Evolutionary conservation across 352 stramenopile genomes (phyloP).

Genomic region (Phytophthora pisi): DNA sequence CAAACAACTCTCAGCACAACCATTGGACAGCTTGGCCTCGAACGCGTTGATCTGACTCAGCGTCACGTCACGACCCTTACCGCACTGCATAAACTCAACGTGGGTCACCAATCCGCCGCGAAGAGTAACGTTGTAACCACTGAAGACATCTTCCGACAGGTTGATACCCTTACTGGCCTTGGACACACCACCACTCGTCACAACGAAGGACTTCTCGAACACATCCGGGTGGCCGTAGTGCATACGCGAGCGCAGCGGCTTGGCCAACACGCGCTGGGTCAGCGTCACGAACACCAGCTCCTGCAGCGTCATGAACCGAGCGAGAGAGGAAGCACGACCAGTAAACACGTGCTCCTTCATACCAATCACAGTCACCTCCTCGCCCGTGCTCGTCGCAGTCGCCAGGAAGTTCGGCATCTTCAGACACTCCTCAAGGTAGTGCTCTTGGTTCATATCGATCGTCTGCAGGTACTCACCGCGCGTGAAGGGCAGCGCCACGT

Average conservation of each 20-base stretch:
- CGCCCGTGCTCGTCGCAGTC: slow-evolving; percentile 52
- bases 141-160: slow-evolving; percentile 91
- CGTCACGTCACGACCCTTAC: slow-evolving; percentile 87
- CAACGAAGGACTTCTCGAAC: slow-evolving; percentile 88
- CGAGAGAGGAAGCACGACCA: slow-evolving; percentile 81
- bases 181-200: slow-evolving; percentile 82
- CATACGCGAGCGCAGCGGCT: slow-evolving; percentile 79
- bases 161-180: slow-evolving; percentile 91
- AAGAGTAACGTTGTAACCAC: slow-evolving; percentile 85
- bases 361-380: slow-evolving; percentile 86
- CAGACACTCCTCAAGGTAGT: slow-evolving; percentile 88
- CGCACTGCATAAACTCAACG: slow-evolving; percentile 90
- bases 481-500: slow-evolving; percentile 87
- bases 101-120: slow-evolving; percentile 82
- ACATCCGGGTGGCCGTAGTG: slow-evolving; percentile 90
- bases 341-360: slow-evolving; percentile 93
- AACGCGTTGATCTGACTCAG: slow-evolving; percentile 90
- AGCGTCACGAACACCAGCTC: slow-evolving; percentile 89
- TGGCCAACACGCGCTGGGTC: slow-evolving; percentile 83
- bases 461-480: slow-evolving; percentile 88
- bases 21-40: slow-evolving; percentile 88
- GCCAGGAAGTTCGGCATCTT: slow-evolving; percentile 91
- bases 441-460: slow-evolving; percentile 93
- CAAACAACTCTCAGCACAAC: slow-evolving; percentile 79
- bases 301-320: slow-evolving; percentile 88